Evolutionary conservation across 169 alveolate species (phyloP).

Genomic region (Babesia divergens): DNA sequence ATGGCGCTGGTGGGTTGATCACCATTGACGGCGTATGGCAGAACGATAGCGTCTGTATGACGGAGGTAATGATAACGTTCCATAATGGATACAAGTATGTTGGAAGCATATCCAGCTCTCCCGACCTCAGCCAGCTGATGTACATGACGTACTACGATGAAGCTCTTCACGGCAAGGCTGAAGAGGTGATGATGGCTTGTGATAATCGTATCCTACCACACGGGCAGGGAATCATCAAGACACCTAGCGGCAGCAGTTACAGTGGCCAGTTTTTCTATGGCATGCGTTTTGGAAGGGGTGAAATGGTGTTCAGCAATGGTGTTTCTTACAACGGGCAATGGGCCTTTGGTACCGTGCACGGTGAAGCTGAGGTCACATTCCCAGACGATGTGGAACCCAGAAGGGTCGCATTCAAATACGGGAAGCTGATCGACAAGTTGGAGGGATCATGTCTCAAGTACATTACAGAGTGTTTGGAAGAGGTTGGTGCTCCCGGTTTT

Average conservation of each 20-base stretch:
- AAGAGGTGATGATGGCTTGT: slow-evolving; percentile 6
- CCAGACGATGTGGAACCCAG: slow-evolving; percentile 3
- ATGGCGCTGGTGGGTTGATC: not conserved
- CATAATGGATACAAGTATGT: slow-evolving; percentile 60
- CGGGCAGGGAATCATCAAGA: slow-evolving; percentile 52
- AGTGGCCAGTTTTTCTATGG: slow-evolving; percentile 39
- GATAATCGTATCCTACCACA: slow-evolving; percentile 52
- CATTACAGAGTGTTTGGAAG: slow-evolving; percentile 19
- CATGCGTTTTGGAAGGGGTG: slow-evolving; percentile 44
- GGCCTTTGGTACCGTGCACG: slow-evolving; percentile 55
- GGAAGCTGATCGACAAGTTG: slow-evolving; percentile 18
- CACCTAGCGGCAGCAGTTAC: slow-evolving; percentile 35
- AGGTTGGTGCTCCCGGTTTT: slow-evolving; percentile 23
- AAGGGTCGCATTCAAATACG: slow-evolving; percentile 13
- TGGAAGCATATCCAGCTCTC: slow-evolving; percentile 13
- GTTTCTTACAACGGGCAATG: slow-evolving; percentile 40
- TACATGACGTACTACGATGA: slow-evolving; percentile 1
- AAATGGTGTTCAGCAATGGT: slow-evolving; percentile 43
- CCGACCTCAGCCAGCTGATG: slow-evolving; percentile 1
- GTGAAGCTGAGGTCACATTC: slow-evolving; percentile 32
- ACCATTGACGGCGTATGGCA: slow-evolving; percentile 59
- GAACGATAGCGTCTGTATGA: slow-evolving; percentile 27
- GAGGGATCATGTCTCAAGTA: not conserved
- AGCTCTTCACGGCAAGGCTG: not conserved
- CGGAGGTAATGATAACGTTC: slow-evolving; percentile 45